Evolutionary conservation across 768 basidiomycete genomes (phyloP).

Genomic region (Pholiota molesta): DNA sequence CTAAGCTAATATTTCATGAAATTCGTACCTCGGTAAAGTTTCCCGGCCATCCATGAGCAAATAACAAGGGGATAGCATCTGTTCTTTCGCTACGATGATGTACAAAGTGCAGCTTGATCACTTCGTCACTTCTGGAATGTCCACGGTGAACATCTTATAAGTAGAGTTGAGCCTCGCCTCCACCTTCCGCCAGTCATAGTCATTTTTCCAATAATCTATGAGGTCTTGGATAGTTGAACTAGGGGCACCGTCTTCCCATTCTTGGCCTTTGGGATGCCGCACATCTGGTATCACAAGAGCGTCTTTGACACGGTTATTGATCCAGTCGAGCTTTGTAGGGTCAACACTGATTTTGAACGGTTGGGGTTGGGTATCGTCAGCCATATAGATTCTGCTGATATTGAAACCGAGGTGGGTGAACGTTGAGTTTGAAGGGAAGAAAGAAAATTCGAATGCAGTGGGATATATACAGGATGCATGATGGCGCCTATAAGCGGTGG

Average conservation of each 20-base stretch:
- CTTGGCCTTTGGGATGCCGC: slow-evolving; percentile 41
- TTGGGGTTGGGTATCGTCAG: slow-evolving; percentile 9
- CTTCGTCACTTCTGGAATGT: slow-evolving; percentile 47
- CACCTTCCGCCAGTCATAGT: slow-evolving; percentile 52
- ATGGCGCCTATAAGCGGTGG: too few relatives aligned
- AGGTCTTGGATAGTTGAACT: slow-evolving; percentile 43
- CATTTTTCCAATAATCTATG: slow-evolving; percentile 45
- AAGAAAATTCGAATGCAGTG: too few relatives aligned
- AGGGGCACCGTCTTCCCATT: slow-evolving; percentile 54
- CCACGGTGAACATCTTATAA: slow-evolving; percentile 53
- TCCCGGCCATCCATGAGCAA: slow-evolving; percentile 56
- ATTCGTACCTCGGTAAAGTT: slow-evolving; percentile 36
- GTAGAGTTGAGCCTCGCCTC: slow-evolving; percentile 51
- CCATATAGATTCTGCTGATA: slow-evolving; percentile 3
- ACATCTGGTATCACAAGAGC: slow-evolving; percentile 47
- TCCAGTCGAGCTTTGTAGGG: slow-evolving; percentile 38
- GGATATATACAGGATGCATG: too few relatives aligned
- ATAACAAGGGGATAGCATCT: slow-evolving; percentile 55
- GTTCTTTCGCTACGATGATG: slow-evolving; percentile 44
- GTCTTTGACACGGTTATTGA: slow-evolving; percentile 45
- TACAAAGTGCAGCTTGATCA: slow-evolving; percentile 55
- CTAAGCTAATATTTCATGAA: background rate
- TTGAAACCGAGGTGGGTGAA: background rate
- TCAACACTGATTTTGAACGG: slow-evolving; percentile 46
- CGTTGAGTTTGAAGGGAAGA: too few relatives aligned